Conservation (phyloP, 2,329 filamentous ascomycete genomes). For the Alternaria hordeiaustralica region DNA sequence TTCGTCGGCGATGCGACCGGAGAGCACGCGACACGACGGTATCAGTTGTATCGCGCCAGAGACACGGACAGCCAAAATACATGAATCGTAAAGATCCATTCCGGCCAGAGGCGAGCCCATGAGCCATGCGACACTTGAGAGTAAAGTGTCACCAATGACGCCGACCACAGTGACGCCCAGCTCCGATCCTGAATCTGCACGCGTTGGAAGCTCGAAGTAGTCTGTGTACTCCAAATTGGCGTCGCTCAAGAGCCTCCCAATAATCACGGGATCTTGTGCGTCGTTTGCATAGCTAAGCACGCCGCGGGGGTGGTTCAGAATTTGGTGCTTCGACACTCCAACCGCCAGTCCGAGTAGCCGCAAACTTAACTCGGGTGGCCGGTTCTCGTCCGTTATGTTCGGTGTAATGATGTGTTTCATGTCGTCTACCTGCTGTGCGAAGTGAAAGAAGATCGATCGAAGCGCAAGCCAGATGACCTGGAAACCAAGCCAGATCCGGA, state of each 20-base stretch:
- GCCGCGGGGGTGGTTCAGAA: neutral
- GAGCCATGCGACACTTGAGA: neutral
- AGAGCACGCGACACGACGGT: neutral
- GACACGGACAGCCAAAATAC: neutral
- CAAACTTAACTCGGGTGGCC: neutral
- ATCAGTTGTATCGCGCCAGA: neutral
- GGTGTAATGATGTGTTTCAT: neutral
- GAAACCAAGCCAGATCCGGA: neutral
- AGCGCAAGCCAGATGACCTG: neutral
- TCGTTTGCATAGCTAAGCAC: neutral
- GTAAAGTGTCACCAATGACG: neutral
- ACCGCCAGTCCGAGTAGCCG: neutral
- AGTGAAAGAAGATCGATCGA: neutral
- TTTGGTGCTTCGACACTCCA: neutral
- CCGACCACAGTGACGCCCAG: neutral
- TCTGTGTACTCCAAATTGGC: neutral
- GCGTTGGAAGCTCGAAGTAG: neutral
- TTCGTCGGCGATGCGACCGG: neutral
- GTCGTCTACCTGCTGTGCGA: neutral
- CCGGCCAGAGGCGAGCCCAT: neutral
- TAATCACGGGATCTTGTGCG: neutral
- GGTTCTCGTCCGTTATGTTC: neutral
- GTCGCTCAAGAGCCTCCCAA: neutral
- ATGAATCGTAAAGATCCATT: neutral
- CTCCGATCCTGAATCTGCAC: neutral